Evolutionary conservation across 2,329 filamentous ascomycete species (phyloP).

Genomic region (Microsporum canis): DNA sequence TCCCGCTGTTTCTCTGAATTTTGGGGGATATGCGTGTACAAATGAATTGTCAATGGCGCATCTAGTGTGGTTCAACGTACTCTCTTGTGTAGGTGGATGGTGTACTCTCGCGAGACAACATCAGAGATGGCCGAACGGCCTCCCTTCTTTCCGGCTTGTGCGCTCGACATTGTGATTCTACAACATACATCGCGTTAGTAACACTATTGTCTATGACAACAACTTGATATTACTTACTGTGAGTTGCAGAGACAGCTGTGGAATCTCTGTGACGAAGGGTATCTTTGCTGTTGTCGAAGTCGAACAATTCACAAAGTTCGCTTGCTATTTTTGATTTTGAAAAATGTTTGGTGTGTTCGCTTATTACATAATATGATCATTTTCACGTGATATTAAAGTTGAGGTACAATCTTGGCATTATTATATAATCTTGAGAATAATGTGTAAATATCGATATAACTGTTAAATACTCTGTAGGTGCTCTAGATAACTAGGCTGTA

Average conservation of each 20-base stretch:
- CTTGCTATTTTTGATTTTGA: conserved; percentile 1
- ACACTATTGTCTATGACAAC: neutral
- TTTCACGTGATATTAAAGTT: neutral
- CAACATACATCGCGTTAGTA: neutral
- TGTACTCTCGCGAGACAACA: conserved; percentile 99
- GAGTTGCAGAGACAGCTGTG: conserved; percentile 9
- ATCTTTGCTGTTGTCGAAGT: conserved; percentile 7
- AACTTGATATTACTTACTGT: conserved; percentile 3
- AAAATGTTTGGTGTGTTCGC: conserved; percentile 12
- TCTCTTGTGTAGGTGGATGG: conserved; percentile 99
- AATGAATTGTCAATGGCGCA: neutral
- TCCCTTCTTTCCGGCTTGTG: conserved; percentile 57
- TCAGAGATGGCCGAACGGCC: conserved; percentile 92
- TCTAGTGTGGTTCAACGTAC: conserved; percentile 49
- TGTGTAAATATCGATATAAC: neutral
- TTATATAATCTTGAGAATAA: neutral
- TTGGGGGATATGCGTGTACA: neutral
- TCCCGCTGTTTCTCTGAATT: conserved; percentile 1
- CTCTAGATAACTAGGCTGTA: neutral
- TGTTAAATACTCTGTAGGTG: neutral
- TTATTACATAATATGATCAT: conserved; percentile 6
- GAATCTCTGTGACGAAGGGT: conserved; percentile 8
- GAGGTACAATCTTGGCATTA: neutral
- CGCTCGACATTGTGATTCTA: conserved; percentile 50
- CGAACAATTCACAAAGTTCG: conserved; percentile 1